Base-by-base conservation (phyloP, 2,329 filamentous ascomycete genomes). In the Xylariomycetidae sp. region DNA sequence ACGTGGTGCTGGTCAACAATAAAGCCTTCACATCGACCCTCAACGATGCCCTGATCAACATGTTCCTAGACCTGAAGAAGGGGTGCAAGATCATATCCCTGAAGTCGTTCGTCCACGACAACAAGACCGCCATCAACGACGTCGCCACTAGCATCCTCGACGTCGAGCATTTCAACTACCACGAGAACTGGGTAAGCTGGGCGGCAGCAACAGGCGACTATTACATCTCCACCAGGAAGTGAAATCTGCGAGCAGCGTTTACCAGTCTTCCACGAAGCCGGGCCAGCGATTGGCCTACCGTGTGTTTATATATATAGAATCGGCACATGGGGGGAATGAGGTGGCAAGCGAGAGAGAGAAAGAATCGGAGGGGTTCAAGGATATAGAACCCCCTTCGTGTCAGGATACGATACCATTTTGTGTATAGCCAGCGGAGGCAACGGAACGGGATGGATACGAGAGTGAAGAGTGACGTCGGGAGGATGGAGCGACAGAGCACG, bases 1-100 rank as follows among this genome's bases (percentile, higher is more conserved):
- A 98, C 56, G 89, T 97, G n/a, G 78, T 98, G 13, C 74, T 98
- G 16, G 90, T 97, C 50, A 98, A 98, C 68, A 98, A 98, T 63
- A 89, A 97, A 62, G 92, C 88, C 3, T 98, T 98, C 62, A 89
- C 83, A 5, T 82, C 89, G 11, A 74, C 82, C 48, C 75, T 96
- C 35, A 98, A 97, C 62, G 83, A 87, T 53, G 77, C 80, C 41
- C 70, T 98, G 28, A 78, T 90, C 46, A 80, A 87, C 49, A 87
- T 94, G 67, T 97, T 98, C 53, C 67, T 98, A 40, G 92, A 98
- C 53, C 69, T 97, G 42, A 97, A 96, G 62, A 74, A 85, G 34
- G 90, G 90, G 3, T 89, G 85, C 61, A 84, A 85, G 59, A 85
- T 98, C 36, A 83, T 97, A 26, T 95, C 88, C 32, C 72, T 98